Conservation (phyloP, 192 early-diverging fungal species). For the Linnemannia zychae region DNA sequence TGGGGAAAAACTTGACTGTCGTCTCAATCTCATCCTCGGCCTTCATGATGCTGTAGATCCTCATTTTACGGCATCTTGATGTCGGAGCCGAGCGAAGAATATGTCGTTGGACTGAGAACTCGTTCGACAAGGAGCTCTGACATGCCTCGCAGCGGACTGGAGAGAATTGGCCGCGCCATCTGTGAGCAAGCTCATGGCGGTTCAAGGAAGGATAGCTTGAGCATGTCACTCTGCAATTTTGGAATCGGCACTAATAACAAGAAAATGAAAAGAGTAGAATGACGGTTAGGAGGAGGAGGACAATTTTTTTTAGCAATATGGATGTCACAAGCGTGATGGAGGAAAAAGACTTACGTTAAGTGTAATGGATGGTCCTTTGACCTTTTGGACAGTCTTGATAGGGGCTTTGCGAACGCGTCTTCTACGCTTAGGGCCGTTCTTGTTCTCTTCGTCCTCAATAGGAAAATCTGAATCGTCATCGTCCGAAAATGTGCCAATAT, state of each 20-base stretch:
- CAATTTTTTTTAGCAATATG: neutral
- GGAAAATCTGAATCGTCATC: neutral
- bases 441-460: neutral
- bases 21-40: slow-evolving; percentile 13
- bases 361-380: neutral
- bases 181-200: slow-evolving; percentile 19
- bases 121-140: slow-evolving; percentile 36
- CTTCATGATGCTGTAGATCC: slow-evolving; percentile 36
- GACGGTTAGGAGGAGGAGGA: neutral
- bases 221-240: slow-evolving; percentile 19
- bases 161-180: slow-evolving; percentile 26
- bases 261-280: neutral
- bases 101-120: slow-evolving; percentile 49
- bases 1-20: slow-evolving; percentile 35
- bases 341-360: slow-evolving; percentile 3
- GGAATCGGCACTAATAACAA: slow-evolving; percentile 4
- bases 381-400: slow-evolving; percentile 10
- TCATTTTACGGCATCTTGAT: slow-evolving; percentile 21
- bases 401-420: slow-evolving; percentile 2
- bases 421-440: neutral
- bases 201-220: slow-evolving; percentile 32
- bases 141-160: slow-evolving; percentile 42
- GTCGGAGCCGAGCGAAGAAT: slow-evolving; percentile 16
- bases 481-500: neutral
- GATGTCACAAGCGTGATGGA: no score